Evolutionary conservation across 2,329 filamentous ascomycete species (phyloP), one percentile per base, ranked within the genome.

Genomic region (Sarocladium brachiariae): DNA sequence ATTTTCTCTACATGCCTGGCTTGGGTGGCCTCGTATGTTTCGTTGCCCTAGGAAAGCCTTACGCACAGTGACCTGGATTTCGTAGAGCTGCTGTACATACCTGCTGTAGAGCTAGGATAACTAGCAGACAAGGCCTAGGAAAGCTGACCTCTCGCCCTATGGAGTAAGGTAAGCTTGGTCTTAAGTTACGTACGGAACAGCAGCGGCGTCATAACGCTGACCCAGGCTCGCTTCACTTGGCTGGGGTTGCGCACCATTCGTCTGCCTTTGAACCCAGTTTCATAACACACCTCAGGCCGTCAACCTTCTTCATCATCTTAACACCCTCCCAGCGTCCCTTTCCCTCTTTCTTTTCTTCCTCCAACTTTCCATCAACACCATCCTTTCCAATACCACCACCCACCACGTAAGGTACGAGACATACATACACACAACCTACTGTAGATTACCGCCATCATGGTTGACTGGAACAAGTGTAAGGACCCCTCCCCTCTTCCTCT

Each of bases 401-500:
- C 45, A 34, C 4, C 38, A 41, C 46, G 33, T 24, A 50, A 51
- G 18, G 43, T 19, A 39, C 35, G 19, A 30, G 45, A 38, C 43
- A 47, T 33, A 47, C 43, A 47, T 47, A 31, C n/a, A 21, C 25
- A 45, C 51, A 41, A 39, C 35, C 51, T 31, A 38, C n/a, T 27
- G 4, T 27, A n/a, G 19, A 4, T 21, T 38, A 37, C 46, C 46
- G 31, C 51, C 56, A 59, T 33, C 55, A 65, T 65, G 62, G 59
- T 57, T 31, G 59, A 64, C 51, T 59, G 59, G 57, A 60, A 57
- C 50, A 55, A 58, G 16, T 61, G 64, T 66, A 61, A 38, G 63
- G n/a, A n/a, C n/a, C n/a, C n/a, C n/a, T n/a, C n/a, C n/a, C n/a
- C n/a, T n/a, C n/a, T n/a, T n/a, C n/a, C n/a, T n/a, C n/a, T n/a